phyloP scores from a whole-genome alignment of 352 stramenopile genomes.

The Phytophthora sp. region DNA sequence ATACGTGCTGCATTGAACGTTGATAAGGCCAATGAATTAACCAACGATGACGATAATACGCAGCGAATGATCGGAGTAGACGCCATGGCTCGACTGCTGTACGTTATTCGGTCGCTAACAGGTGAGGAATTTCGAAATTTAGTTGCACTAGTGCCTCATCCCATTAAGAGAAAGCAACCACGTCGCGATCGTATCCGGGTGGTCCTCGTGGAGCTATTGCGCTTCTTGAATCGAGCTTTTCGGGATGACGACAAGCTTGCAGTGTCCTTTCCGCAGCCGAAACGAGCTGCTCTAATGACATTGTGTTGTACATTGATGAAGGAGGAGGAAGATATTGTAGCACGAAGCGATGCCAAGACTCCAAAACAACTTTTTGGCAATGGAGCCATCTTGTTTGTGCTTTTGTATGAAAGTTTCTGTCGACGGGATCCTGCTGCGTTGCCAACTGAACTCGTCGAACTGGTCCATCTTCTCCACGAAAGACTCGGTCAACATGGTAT shows the following conservation, averaged over 20 bases:
- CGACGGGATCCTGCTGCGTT: background rate
- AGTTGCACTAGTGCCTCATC: slow-evolving; percentile 36
- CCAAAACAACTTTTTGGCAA: slow-evolving; percentile 56
- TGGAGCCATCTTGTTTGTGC: slow-evolving; percentile 58
- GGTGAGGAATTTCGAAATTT: slow-evolving; percentile 42
- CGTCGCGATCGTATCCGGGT: slow-evolving; percentile 54
- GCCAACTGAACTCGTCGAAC: slow-evolving; percentile 18
- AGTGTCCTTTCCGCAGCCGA: slow-evolving; percentile 24
- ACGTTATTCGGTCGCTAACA: slow-evolving; percentile 44
- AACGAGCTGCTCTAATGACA: slow-evolving; percentile 46
- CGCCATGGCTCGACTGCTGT: slow-evolving; percentile 40
- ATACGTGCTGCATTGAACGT: slow-evolving; percentile 36
- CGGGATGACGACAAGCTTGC: slow-evolving; percentile 7
- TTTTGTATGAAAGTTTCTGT: slow-evolving; percentile 42
- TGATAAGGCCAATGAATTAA: background rate
- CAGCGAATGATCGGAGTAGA: slow-evolving; percentile 37
- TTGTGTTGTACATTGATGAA: slow-evolving; percentile 68
- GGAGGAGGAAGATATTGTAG: slow-evolving; percentile 63
- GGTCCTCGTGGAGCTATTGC: slow-evolving; percentile 49
- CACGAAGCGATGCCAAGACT: slow-evolving; percentile 50
- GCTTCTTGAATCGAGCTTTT: slow-evolving; percentile 44
- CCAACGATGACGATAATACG: background rate
- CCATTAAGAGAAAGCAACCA: slow-evolving; percentile 53
- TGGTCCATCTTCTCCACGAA: slow-evolving; percentile 52
- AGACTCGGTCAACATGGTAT: slow-evolving; percentile 54